Base-by-base conservation (phyloP, 2,329 filamentous ascomycete species). In the Dactylonectria macrodidyma region DNA sequence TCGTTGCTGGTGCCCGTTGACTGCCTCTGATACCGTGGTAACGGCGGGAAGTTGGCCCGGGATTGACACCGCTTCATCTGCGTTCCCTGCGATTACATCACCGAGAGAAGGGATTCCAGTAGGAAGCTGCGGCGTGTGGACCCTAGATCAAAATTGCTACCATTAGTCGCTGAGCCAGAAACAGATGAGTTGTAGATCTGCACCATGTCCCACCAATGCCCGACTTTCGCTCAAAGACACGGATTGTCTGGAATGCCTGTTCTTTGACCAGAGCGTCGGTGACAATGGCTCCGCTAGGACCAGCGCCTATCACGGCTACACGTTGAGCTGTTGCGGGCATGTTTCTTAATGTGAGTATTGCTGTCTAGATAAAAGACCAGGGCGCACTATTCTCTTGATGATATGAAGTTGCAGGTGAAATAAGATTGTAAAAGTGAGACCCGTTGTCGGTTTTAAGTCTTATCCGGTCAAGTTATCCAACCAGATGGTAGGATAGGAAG, bases 1-100 rank as follows among this genome's bases (percentile, higher is more conserved):
- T 16, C 71, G 60, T 3, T 70, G 10, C 34, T 75, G 73, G 6
- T 75, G 63, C 3, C 64, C 56, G 10, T 75, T 75, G n/a, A 74
- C 56, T 16, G 14, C 38, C 14, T 72, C 65, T 0, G 68, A 65
- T 11, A 75, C 14, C 19, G 69, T 50, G 1, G 73, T 72, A 1
- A 74, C 62, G 0, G 73, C 69, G 5, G 73, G 73, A 5, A 68
- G 30, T 3, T 62, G 59, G 16, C 61, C 55, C 6, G 73, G 73
- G 9, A 75, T 47, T 1, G 65, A n/a, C 0, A 72, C 52, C 2
- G 66, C 48, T 5, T 30, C 26, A 4, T 75, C 73, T 1, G 66
- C 71, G 1, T 67, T 52, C 8, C 72, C 72, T 0, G 22, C 30
- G 7, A 75, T 36, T 2, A 74, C 7, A 0, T 58, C 57, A 12